Base-by-base conservation (phyloP, 495 filamentous ascomycete genomes). In the Lasiosphaeria hispida region DNA sequence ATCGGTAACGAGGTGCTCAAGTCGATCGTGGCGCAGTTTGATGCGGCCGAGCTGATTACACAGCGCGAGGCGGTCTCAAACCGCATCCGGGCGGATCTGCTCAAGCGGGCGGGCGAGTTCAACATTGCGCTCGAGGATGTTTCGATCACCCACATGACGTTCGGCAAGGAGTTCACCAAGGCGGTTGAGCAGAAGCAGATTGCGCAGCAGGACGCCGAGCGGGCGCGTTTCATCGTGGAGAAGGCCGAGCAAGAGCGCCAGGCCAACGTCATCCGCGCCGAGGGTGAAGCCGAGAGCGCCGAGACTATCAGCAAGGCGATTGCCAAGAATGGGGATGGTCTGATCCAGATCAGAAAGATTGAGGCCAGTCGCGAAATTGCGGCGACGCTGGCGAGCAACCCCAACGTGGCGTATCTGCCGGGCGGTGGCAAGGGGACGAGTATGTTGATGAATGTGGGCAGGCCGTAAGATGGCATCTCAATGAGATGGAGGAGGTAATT, bases 1-100 rank as follows among this genome's bases (percentile, higher is more conserved):
- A 97, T 99, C 83, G 94, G 94, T 70, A 99, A 99, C 82, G 94
- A 99, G 88, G 94, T 99, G 65, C 91, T 99, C 71, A 99, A 99
- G 79, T 82, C 94, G 61, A 97, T 97, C 76, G 94, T 99, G 50
- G 94, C 94, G 63, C 94, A 97, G 72, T 99, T 97, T 81, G 94
- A 99, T 76, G 94, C 94, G 65, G 94, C 94, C 53, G 94, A 99
- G 75, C 89, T 99, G 55, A 99, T 99, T 85, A 99, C 94, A 49
- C 94, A 99, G 75, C 90, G 94, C 63, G 94, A 99, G 80, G 86
- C 91, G 61, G 95, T 99, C 67, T 90, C 85, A 64, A 87, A 96
- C 80, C 89, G 92, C 63, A 99, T 99, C 83, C 92, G 91, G 48
- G 80, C 85, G 63, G 94, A 99, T 75, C 88, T 99, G 36, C 85